Conservation (phyloP, 441 rosid species). For the Cnidoscolus chayamansa region DNA sequence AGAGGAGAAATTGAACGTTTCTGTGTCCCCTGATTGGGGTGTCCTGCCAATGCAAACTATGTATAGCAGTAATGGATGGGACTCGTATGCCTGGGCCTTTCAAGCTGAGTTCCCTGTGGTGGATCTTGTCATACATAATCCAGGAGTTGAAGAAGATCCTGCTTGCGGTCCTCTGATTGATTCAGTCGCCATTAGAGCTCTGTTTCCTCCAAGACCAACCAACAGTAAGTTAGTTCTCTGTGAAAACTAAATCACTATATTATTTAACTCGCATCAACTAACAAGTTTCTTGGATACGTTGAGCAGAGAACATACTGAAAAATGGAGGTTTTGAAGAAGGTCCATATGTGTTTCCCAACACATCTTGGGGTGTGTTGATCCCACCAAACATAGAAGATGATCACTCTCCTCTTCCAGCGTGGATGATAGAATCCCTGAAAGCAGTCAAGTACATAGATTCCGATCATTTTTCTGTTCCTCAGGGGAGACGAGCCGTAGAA, state of each 20-base stretch:
- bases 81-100: constrained; percentile 79
- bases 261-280: no score
- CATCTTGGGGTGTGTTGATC: constrained; percentile 67
- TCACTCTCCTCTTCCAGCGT: constrained; percentile 79
- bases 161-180: constrained; percentile 91
- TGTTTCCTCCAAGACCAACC: constrained; percentile 65
- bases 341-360: constrained; percentile 68
- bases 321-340: constrained; percentile 86
- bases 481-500: constrained; percentile 61
- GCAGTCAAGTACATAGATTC: constrained; percentile 81
- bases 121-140: constrained; percentile 67
- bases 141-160: constrained; percentile 90
- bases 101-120: constrained; percentile 36
- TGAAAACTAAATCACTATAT: no score
- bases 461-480: constrained; percentile 54
- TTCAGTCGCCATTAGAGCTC: constrained; percentile 61
- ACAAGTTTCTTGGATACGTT: neutral
- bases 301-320: constrained; percentile 62
- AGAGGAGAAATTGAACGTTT: constrained; percentile 59
- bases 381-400: constrained; percentile 88
- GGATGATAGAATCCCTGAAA: constrained; percentile 87
- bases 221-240: constrained; percentile 46
- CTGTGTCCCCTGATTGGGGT: constrained; percentile 61
- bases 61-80: constrained; percentile 85
- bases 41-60: constrained; percentile 73